Evolutionary conservation across 768 basidiomycete species (phyloP).

Genomic region (Mycena haematopus): DNA sequence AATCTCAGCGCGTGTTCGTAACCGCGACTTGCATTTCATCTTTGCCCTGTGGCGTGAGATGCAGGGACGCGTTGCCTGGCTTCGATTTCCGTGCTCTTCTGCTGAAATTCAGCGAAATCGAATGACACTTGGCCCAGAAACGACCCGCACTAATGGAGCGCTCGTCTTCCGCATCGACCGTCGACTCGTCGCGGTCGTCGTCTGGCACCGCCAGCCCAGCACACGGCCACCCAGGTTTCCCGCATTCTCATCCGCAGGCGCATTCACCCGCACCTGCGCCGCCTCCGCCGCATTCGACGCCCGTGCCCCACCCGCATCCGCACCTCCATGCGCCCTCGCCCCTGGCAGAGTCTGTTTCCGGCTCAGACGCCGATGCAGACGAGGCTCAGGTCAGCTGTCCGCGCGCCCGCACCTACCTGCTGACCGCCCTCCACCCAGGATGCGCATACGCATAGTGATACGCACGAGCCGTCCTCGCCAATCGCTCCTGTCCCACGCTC

Average conservation of each 20-base stretch:
- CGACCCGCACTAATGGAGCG: conserved; percentile 40
- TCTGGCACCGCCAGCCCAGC: conserved; percentile 61
- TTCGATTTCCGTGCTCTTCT: conserved; percentile 15
- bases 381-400: conserved; percentile 16
- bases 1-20: neutral
- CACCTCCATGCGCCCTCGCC: conserved; percentile 21
- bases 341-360: conserved; percentile 6
- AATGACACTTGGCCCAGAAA: conserved; percentile 46
- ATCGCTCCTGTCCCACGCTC: conserved; percentile 31
- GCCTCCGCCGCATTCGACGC: conserved; percentile 21
- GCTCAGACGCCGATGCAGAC: conserved; percentile 2
- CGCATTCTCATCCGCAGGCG: conserved; percentile 31
- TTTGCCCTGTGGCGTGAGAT: neutral
- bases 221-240: conserved; percentile 36
- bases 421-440: conserved; percentile 24
- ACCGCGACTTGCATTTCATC: neutral
- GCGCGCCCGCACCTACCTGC: conserved; percentile 1
- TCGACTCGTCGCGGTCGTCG: conserved; percentile 47
- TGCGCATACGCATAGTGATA: conserved; percentile 22
- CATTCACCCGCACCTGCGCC: conserved; percentile 17
- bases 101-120: neutral
- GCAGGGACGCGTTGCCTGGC: conserved; percentile 20
- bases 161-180: conserved; percentile 37
- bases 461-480: conserved; percentile 32
- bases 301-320: conserved; percentile 30